Percentiles rank a stretch among this genome's conserved stretches.
Conservation (phyloP, 2,329 filamentous ascomycete species). For the Talaromyces funiculosus region DNA sequence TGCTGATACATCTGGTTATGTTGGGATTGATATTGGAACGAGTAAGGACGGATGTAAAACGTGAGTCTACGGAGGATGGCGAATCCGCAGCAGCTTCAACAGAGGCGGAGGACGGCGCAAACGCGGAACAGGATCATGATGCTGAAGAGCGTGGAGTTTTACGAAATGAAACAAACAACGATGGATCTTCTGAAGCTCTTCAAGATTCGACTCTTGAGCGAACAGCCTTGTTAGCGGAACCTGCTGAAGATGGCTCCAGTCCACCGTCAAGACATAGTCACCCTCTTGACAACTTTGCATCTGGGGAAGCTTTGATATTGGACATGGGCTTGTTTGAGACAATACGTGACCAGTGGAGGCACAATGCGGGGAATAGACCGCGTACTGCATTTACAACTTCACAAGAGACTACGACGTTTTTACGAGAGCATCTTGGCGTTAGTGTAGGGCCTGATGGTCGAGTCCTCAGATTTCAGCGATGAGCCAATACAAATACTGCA, state of each 20-base stretch:
- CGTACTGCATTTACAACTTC: constrained; percentile 26
- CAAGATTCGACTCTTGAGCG: constrained; percentile 19
- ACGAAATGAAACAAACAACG: constrained; percentile 26
- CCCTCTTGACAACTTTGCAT: constrained; percentile 33
- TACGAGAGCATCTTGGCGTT: constrained; percentile 35
- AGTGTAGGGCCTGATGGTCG: constrained; percentile 32
- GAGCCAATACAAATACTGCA: constrained; percentile 2
- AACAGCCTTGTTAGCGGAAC: constrained; percentile 31
- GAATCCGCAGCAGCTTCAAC: constrained; percentile 17
- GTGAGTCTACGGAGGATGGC: constrained; percentile 13
- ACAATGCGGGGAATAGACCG: constrained; percentile 21
- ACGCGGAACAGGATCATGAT: constrained; percentile 49
- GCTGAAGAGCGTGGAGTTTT: constrained; percentile 55
- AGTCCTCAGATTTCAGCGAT: constrained; percentile 26
- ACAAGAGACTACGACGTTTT: constrained; percentile 31
- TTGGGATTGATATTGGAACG: constrained; percentile 51
- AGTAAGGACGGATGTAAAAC: constrained; percentile 38
- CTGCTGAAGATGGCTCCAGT: constrained; percentile 21
- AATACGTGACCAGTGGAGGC: constrained; percentile 36
- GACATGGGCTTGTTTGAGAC: constrained; percentile 31
- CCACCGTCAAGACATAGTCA: constrained; percentile 24
- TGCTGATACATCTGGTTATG: constrained; percentile 54
- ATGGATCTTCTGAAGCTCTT: neutral
- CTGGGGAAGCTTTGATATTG: constrained; percentile 35
- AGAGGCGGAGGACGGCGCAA: constrained; percentile 17